Conservation (phyloP, 208 protist species). For the Trypanosoma congolense region DNA sequence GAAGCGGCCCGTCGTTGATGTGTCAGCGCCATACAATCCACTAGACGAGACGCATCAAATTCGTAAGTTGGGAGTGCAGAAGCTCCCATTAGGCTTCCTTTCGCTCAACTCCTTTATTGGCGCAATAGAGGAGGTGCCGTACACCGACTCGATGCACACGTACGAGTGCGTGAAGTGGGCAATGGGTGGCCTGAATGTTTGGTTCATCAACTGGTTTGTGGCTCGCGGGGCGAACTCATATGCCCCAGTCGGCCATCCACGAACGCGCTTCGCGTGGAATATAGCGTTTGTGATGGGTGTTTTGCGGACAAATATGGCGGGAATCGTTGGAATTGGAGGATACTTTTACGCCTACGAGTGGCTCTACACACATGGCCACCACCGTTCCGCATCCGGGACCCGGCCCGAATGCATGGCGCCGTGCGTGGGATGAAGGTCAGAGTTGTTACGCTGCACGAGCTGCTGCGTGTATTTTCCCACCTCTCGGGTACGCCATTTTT, state of each 20-base stretch:
- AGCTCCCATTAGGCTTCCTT: conserved; percentile 49
- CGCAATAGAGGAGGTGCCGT: conserved; percentile 69
- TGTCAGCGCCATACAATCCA: conserved; percentile 68
- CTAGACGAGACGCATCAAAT: conserved; percentile 80
- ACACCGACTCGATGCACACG: conserved; percentile 75
- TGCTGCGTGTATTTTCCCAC: conserved; percentile 56
- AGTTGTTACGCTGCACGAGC: conserved; percentile 51
- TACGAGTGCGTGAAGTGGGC: conserved; percentile 62
- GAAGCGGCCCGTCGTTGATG: conserved; percentile 54
- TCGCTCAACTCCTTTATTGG: conserved; percentile 74
- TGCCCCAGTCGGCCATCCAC: conserved; percentile 47
- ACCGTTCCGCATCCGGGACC: conserved; percentile 66
- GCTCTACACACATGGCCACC: conserved; percentile 78
- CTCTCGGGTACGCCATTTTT: conserved; percentile 77
- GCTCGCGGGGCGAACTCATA: conserved; percentile 34
- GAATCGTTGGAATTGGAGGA: conserved; percentile 58
- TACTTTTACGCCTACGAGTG: conserved; percentile 89
- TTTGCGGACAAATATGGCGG: conserved; percentile 62
- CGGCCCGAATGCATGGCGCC: conserved; percentile 66
- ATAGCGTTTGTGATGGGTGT: conserved; percentile 51
- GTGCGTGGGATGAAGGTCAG: conserved; percentile 77
- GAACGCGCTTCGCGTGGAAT: conserved; percentile 52
- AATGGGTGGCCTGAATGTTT: conserved; percentile 58
- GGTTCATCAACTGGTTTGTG: conserved; percentile 55
- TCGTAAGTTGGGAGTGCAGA: conserved; percentile 57